These are phyloP conservation scores for Podila minutissima DNA, from an alignment of 192 early-diverging fungal genomes.

Conservation along the genomic window DNA sequence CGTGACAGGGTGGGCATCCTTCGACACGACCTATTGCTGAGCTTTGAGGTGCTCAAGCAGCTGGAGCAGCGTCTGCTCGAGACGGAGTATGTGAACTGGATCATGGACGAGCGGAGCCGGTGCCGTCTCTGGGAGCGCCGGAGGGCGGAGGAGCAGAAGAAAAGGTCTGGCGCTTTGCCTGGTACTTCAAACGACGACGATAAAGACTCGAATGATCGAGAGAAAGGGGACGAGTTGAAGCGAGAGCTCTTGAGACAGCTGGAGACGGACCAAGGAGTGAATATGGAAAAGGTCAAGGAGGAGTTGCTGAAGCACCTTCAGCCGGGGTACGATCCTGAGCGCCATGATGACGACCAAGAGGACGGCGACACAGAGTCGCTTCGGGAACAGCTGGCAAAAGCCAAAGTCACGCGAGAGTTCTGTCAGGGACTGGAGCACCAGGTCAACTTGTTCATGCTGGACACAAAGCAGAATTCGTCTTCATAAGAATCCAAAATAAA, in stretches of 20 bases:
- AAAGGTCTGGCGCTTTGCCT: background rate
- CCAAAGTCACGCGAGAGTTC: constrained; percentile 20
- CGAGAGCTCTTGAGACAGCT: background rate
- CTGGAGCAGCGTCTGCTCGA: constrained; percentile 57
- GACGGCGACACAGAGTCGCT: background rate
- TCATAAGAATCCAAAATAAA: background rate
- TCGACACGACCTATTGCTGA: constrained; percentile 58
- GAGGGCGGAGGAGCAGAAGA: background rate
- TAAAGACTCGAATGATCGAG: background rate
- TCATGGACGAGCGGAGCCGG: constrained; percentile 55
- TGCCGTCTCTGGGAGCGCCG: constrained; percentile 45
- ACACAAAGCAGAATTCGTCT: constrained; percentile 1
- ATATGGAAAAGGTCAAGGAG: constrained; percentile 7
- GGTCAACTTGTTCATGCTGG: constrained; percentile 23
- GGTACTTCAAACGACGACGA: background rate
- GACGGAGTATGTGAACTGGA: constrained; percentile 64
- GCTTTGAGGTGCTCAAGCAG: constrained; percentile 58
- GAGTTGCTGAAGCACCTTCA: background rate
- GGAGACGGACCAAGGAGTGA: constrained; percentile 4
- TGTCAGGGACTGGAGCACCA: constrained; percentile 29
- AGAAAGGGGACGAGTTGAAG: background rate
- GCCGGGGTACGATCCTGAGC: background rate
- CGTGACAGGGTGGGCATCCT: constrained; percentile 58
- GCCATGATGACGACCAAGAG: constrained; percentile 1
- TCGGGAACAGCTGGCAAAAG: background rate